These are phyloP conservation scores for Colletotrichum graminicola DNA, from an alignment of 2,329 filamentous ascomycete genomes.

Conservation along the genomic window DNA sequence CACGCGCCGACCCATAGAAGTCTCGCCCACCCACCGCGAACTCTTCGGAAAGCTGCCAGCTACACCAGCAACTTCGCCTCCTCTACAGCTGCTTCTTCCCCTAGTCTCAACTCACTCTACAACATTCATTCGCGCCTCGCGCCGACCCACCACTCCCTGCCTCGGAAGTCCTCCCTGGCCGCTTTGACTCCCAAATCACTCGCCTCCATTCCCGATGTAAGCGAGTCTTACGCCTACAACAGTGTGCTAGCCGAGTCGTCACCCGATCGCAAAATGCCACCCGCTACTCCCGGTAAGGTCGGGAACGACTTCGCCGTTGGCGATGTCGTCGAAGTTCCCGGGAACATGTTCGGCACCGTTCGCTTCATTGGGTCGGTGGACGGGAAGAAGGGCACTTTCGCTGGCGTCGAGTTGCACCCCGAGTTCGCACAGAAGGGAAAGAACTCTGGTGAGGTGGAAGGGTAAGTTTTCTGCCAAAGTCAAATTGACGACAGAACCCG, in stretches of 20 bases:
- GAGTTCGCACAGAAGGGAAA: conserved; percentile 89
- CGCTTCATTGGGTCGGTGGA: conserved; percentile 89
- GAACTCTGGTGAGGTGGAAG: conserved; percentile 96
- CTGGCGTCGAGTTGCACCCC: conserved; percentile 87
- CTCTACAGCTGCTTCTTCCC: conserved; percentile 64
- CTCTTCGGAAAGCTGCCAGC: conserved; percentile 58
- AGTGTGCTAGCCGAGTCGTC: conserved; percentile 63
- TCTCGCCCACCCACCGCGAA: conserved; percentile 47
- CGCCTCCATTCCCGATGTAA: conserved; percentile 75
- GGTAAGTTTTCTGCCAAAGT: conserved; percentile 65
- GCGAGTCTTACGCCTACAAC: conserved; percentile 71
- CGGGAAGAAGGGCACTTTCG: conserved; percentile 92
- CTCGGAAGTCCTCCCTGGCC: conserved; percentile 79
- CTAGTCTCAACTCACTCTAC: conserved; percentile 68
- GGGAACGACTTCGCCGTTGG: conserved; percentile 75
- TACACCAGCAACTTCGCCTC: conserved; percentile 51
- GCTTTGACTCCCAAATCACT: conserved; percentile 74
- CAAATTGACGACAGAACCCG: conserved; percentile 33
- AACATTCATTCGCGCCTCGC: conserved; percentile 61
- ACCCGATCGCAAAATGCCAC: conserved; percentile 62
- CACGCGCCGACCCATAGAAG: conserved; percentile 42
- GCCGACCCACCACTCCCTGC: conserved; percentile 57
- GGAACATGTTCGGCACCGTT: conserved; percentile 90
- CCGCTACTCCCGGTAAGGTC: conserved; percentile 66
- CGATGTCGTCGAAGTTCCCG: conserved; percentile 90